A percentile compares a stretch with the other conserved stretches of the same genome.
phyloP scores from a whole-genome alignment of 208 protist genomes.

The Trichomonas gallinae region DNA sequence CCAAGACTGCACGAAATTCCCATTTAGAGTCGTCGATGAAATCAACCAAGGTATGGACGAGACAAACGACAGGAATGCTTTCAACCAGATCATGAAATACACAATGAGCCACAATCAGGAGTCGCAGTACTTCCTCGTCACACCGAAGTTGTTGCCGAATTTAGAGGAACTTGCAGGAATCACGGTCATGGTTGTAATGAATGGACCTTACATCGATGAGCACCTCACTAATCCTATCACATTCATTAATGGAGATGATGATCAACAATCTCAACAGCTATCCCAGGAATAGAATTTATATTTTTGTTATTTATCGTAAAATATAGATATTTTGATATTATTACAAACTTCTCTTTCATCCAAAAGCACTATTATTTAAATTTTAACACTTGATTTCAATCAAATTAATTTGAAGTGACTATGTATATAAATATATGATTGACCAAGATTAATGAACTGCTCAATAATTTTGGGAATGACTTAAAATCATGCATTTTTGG shows the following conservation, averaged over 20 bases:
- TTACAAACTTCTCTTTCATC: no score
- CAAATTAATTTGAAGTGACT: no score
- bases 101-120: conserved; percentile 24
- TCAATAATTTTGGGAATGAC: no score
- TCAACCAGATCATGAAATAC: conserved; percentile 30
- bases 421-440: no score
- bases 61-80: conserved; percentile 49
- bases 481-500: no score
- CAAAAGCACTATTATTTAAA: no score
- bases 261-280: not conserved
- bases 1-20: conserved; percentile 53
- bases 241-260: not conserved
- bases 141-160: conserved; percentile 49
- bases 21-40: conserved; percentile 66
- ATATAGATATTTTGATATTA: no score
- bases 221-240: not conserved
- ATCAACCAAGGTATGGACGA: conserved; percentile 61
- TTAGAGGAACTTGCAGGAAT: conserved; percentile 34
- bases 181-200: conserved; percentile 7
- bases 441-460: no score
- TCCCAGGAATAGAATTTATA: no score
- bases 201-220: conserved; percentile 14
- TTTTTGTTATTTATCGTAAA: no score
- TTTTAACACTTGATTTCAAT: no score
- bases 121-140: conserved; percentile 49